Percentiles rank a stretch among this genome's conserved stretches.
These are phyloP conservation scores for Monosporozyma yasuniensis DNA, from an alignment of 805 yeast genomes.

Conservation along the genomic window DNA sequence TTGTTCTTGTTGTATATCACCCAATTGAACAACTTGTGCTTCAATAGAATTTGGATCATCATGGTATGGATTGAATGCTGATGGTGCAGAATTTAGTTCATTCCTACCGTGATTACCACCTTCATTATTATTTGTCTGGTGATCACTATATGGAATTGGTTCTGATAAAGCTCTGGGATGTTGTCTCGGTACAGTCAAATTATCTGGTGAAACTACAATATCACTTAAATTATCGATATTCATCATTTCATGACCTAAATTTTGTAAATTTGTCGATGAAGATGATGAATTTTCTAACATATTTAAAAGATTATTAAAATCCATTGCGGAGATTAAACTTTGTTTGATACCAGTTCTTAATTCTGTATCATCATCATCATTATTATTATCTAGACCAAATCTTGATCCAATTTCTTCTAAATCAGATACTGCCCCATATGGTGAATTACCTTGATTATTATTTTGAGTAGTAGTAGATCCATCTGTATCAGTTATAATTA, in stretches of 20 bases:
- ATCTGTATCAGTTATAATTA: neutral
- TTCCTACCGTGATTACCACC: neutral
- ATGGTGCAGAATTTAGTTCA: slow-evolving; percentile 16
- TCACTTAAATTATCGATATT: neutral
- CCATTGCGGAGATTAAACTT: slow-evolving; percentile 27
- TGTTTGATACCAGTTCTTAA: slow-evolving; percentile 17
- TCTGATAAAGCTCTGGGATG: slow-evolving; percentile 1
- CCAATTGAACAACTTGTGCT: neutral
- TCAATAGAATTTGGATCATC: slow-evolving; percentile 13
- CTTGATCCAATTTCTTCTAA: neutral
- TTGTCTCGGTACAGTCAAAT: neutral
- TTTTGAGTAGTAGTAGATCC: neutral
- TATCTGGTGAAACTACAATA: neutral
- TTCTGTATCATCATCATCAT: slow-evolving; percentile 1
- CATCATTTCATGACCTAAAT: neutral
- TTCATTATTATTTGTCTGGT: neutral
- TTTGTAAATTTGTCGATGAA: neutral
- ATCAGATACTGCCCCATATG: neutral
- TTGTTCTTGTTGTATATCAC: neutral
- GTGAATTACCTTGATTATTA: neutral
- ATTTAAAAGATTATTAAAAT: slow-evolving; percentile 19
- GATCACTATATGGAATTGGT: neutral
- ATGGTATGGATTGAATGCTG: slow-evolving; percentile 17
- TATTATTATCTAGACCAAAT: neutral
- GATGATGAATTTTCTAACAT: slow-evolving; percentile 19